Percentiles rank a stretch among this genome's conserved stretches.
These are phyloP conservation scores for Hypoxylon sp. DNA, from an alignment of 2,329 filamentous ascomycete genomes.

Conservation along the genomic window DNA sequence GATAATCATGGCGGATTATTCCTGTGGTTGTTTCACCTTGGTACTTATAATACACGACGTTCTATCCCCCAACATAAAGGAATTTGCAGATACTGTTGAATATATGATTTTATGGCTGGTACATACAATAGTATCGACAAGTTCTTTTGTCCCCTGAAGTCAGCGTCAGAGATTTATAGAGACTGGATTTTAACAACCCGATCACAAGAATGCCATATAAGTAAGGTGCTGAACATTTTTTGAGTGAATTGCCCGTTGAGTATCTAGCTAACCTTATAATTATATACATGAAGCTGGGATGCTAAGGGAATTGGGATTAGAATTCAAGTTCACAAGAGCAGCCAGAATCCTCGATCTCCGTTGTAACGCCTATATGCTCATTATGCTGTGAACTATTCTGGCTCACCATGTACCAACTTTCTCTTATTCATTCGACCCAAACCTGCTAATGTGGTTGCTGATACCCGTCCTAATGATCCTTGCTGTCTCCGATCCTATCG, in stretches of 20 bases:
- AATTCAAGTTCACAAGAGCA: background rate
- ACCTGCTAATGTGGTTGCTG: background rate
- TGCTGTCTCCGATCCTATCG: background rate
- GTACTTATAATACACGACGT: no score
- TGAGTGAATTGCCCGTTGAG: background rate
- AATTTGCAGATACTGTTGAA: no score
- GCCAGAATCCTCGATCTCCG: background rate
- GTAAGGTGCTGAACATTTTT: background rate
- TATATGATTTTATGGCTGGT: no score
- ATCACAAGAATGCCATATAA: no score
- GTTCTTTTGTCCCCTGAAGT: no score
- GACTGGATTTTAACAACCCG: no score
- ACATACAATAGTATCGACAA: no score
- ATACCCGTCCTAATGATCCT: background rate
- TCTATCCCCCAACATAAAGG: no score
- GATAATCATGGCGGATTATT: no score
- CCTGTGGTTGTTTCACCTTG: no score
- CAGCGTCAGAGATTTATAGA: no score
- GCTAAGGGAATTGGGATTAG: background rate
- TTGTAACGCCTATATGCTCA: constrained; percentile 5
- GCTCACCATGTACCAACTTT: background rate
- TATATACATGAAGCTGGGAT: background rate
- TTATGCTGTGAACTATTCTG: constrained; percentile 2
- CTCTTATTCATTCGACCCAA: background rate
- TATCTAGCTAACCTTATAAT: no score